Conservation (phyloP, 805 yeast genomes). For the Pichia pseudocactophila region DNA sequence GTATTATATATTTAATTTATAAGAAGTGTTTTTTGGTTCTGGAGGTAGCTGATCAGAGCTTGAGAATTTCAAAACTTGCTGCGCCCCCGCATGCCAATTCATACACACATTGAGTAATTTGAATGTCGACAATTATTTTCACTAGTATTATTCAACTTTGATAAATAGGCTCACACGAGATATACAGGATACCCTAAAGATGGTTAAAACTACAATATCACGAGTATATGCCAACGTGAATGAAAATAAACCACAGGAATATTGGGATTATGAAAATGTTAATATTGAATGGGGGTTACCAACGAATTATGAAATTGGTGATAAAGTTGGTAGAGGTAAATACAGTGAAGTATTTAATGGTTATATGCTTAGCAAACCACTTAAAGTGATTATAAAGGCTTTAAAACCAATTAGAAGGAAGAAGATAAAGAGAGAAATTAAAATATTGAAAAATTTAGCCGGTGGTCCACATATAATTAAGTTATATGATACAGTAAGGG, state of each 20-base stretch:
- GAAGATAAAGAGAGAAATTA: conserved; percentile 84
- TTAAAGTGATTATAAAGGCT: conserved; percentile 73
- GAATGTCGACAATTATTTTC: background rate
- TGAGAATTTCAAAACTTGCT: too few relatives aligned
- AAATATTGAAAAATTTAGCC: conserved; percentile 74
- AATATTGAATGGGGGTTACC: conserved; percentile 54
- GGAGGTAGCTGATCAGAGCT: too few relatives aligned
- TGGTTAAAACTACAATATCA: conserved; percentile 13
- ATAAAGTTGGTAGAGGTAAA: conserved; percentile 86
- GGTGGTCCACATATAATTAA: conserved; percentile 79
- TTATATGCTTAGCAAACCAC: conserved; percentile 50
- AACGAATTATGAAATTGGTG: conserved; percentile 52
- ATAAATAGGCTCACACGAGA: too few relatives aligned
- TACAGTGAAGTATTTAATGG: conserved; percentile 95
- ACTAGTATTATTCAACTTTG: too few relatives aligned
- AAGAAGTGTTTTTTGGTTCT: too few relatives aligned
- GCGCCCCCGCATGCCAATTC: background rate
- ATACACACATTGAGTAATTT: background rate
- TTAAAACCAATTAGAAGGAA: conserved; percentile 88
- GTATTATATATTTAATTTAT: too few relatives aligned
- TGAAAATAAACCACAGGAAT: conserved; percentile 53
- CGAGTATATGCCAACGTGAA: conserved; percentile 74
- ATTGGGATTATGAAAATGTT: conserved; percentile 80
- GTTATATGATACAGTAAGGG: conserved; percentile 73
- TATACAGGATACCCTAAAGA: background rate